Evolutionary conservation across 1,139 yeast genomes (phyloP).

Genomic region (Suhomyces yuchorum): DNA sequence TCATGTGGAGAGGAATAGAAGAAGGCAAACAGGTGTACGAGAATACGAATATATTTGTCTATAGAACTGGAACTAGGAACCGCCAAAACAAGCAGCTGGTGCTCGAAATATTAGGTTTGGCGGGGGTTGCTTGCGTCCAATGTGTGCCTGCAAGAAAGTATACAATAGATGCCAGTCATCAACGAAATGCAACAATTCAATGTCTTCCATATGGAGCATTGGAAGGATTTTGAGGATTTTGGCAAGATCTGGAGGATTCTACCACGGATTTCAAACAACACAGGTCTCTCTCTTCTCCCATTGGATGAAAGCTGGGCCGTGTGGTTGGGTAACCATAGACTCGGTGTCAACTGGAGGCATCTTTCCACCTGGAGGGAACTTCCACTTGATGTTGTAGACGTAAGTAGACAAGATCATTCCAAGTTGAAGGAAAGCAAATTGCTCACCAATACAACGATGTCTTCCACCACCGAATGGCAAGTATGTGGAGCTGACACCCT

Average conservation of each 20-base stretch:
- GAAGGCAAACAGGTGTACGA: too few relatives aligned
- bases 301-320: conserved; percentile 70
- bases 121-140: not conserved
- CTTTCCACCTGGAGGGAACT: conserved; percentile 52
- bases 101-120: not conserved
- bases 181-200: not conserved
- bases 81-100: not conserved
- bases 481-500: conserved; percentile 94
- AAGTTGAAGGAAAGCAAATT: conserved; percentile 92
- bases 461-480: conserved; percentile 99
- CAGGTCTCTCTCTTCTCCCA: conserved; percentile 64
- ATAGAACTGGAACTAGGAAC: not conserved
- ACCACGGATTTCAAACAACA: conserved; percentile 13
- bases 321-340: conserved; percentile 92
- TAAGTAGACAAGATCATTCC: conserved; percentile 81
- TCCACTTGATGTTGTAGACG: conserved; percentile 80
- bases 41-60: not conserved
- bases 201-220: not conserved
- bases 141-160: not conserved
- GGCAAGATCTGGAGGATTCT: not conserved
- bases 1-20: not conserved
- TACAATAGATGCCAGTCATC: not conserved
- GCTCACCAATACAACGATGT: conserved; percentile 99
- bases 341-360: conserved; percentile 83
- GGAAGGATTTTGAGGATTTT: too few relatives aligned